Base-by-base conservation (phyloP, 345 rosid genomes). In the Toxicodendron radicans region DNA sequence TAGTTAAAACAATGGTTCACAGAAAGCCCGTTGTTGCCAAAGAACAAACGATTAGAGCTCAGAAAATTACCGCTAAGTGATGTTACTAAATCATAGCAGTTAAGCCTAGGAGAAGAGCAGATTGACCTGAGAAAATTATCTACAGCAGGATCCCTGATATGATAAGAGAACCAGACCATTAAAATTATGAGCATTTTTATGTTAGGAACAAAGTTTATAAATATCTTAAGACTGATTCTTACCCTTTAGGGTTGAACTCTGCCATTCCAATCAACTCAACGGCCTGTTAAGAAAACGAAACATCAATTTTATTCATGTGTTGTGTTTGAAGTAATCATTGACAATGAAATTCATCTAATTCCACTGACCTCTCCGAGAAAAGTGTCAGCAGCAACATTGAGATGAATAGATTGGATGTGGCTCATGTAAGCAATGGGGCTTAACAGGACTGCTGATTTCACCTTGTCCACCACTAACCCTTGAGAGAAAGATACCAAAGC, bases 371-470 rank as follows among this genome's bases (percentile, higher is more conserved):
- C 99, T 7, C 95, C 97, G 53, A 87, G 78, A 92, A 92, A 91
- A 67, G 86, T 8, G 82, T 51, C 85, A 64, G 96, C 92, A 27
- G 98, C 92, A 63, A 81, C 32, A 72, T 76, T 80, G 7, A 87
- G 96, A 17, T 93, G 77, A 41, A 87, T 77, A 24, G 97, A 87
- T 75, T 80, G 88, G 93, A 95, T 90, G 83, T 88, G 85, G 89
- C 93, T 91, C 83, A 95, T 82, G 80, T 90, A 93, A 56, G 98
- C 98, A 65, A 95, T 79, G 14, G 98, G 99, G 79, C 98, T 88
- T 46, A 95, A 74, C 70, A 95, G 82, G 0, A 87, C 98, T 24
- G 88, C 91, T 3, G 99, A 91, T 74, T 69, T 85, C 67, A 91
- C 63, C 79, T 78, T 82, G 77, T 90, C 94, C 64, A 59, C 86